Base-by-base conservation (phyloP, 2,329 filamentous ascomycete species). In the Conoideocrella luteorostrata region DNA sequence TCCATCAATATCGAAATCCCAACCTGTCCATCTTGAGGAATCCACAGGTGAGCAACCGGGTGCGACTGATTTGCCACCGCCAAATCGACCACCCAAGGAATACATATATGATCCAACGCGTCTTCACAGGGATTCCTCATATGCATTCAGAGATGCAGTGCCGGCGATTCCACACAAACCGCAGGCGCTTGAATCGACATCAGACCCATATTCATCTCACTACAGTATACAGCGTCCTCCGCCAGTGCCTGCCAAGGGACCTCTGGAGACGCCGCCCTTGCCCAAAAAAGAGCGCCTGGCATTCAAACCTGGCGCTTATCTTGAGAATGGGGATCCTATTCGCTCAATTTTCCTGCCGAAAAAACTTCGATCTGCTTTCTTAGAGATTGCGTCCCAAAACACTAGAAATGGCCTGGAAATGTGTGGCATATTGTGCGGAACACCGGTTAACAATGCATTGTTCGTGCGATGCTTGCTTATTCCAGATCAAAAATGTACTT, bases 381-480 rank as follows among this genome's bases (percentile, higher is more conserved):
- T 97, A 15, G 66, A 77, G 3, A 69, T 89, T 23, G 91, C 90
- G 0, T 67, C 77, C 0, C 65, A 77, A 15, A 97, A 98, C 60
- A 98, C 93, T 0, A 69, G 69, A 23, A 73, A 74, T 4, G 94
- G 94, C 28, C 75, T 97, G 15, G 93, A 98, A 67, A 97, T 93
- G 53, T 97, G 93, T 60, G 93, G 91, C 28, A 91, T 98, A 52
- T 75, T 98, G 10, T 95, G 89, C 57, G 93, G 91, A 7, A 91
- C 88, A 1, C 73, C 90, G 1, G 86, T 95, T 56, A 91, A 90
- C 53, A 96, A 96, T 59, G 93, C 93, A 1, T 73, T 98, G 3
- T 97, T 97, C 67, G 82, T 98, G 47, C 88, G 84, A 5, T 82
- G 84, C 44, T 77, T 98, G 5, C 76, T 98, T 20, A 90, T 98